phyloP scores from a whole-genome alignment of 2,329 filamentous ascomycete genomes.

The Talaromyces sp. region DNA sequence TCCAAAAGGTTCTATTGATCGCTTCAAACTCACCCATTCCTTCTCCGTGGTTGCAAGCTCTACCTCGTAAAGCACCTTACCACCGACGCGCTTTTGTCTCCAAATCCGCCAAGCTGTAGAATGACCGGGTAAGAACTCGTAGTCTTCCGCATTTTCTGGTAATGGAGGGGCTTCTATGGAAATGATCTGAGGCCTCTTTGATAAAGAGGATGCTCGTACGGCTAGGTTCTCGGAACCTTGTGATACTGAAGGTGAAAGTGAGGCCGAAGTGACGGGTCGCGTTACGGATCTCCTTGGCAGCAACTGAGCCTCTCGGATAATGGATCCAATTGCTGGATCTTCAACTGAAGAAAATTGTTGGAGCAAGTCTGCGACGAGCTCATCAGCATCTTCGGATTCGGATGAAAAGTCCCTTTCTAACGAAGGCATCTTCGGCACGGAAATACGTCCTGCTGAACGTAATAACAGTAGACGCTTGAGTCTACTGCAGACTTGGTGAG shows the following conservation, averaged over 20 bases:
- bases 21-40: conserved; percentile 29
- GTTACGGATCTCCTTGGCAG: background rate
- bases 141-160: conserved; percentile 29
- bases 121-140: conserved; percentile 40
- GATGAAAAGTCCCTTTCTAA: conserved; percentile 15
- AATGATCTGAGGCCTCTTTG: conserved; percentile 4
- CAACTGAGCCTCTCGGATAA: background rate
- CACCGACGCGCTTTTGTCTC: conserved; percentile 23
- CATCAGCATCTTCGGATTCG: conserved; percentile 21
- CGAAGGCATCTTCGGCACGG: conserved; percentile 1
- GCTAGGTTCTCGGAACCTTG: background rate
- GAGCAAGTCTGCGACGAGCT: conserved; percentile 22
- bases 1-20: background rate
- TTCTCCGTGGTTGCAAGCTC: conserved; percentile 36
- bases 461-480: background rate
- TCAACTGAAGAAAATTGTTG: conserved; percentile 18
- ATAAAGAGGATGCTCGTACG: background rate
- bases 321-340: background rate
- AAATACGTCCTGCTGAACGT: background rate
- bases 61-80: conserved; percentile 30
- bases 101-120: conserved; percentile 33
- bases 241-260: background rate
- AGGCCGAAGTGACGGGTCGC: conserved; percentile 1
- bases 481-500: background rate
- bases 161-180: conserved; percentile 33